These are phyloP conservation scores for Aspergillus sp. DNA, from an alignment of 2,329 filamentous ascomycete genomes.

Conservation along the genomic window DNA sequence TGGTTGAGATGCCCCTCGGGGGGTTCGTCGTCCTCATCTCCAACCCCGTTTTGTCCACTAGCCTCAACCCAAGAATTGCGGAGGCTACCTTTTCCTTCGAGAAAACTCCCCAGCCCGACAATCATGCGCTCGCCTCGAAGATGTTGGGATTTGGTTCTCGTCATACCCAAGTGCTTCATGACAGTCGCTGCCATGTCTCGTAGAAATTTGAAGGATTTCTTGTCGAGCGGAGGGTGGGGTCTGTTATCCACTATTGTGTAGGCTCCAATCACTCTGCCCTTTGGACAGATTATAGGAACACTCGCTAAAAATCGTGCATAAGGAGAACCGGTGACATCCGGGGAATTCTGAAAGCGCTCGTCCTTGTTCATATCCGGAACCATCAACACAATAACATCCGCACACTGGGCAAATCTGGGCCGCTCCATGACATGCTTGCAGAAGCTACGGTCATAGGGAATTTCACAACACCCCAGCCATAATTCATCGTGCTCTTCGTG, in stretches of 20 bases:
- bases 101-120: constrained; percentile 46
- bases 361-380: constrained; percentile 28
- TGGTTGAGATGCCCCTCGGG: constrained; percentile 8
- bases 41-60: neutral
- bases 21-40: neutral
- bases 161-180: constrained; percentile 55
- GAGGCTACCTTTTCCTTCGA: constrained; percentile 37
- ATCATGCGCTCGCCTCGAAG: constrained; percentile 52
- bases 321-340: constrained; percentile 21
- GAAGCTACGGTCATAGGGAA: constrained; percentile 11
- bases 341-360: constrained; percentile 24
- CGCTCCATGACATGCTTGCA: constrained; percentile 4
- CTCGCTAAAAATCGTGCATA: constrained; percentile 46
- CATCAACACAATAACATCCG: constrained; percentile 7
- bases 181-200: constrained; percentile 51
- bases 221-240: constrained; percentile 45
- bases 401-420: constrained; percentile 1
- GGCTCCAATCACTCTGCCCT: constrained; percentile 52
- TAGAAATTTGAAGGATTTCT: constrained; percentile 6
- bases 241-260: constrained; percentile 55
- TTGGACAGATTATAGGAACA: constrained; percentile 54
- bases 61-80: constrained; percentile 9
- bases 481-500: constrained; percentile 3
- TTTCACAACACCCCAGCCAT: constrained; percentile 12
- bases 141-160: constrained; percentile 42